Evolutionary conservation across 106 monocot species (phyloP), one percentile per base, ranked within the genome.

Genomic region (Apostasia ramifera): DNA sequence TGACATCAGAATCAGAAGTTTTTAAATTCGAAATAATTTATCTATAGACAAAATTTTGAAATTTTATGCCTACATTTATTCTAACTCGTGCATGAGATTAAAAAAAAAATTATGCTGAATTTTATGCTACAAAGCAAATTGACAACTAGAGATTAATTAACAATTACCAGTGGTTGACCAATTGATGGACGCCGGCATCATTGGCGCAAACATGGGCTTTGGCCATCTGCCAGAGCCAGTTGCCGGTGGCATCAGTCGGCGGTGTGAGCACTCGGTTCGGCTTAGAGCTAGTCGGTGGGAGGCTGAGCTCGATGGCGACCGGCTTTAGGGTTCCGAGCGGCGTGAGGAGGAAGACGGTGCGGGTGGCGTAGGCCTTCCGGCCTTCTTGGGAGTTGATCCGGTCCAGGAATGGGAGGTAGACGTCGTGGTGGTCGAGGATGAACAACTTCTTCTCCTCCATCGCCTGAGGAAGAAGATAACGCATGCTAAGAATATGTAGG

Each of bases 201-300:
- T 97, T 92, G 72, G 97, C 84, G 79, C 84, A 76, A 39, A 97
- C 97, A 55, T 97, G 97, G 44, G 92, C 89, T 85, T 97, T 97
- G 40, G 92, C 97, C 49, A 97, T 77, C 73, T 92, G 97, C 97
- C 97, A 97, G 40, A 90, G 76, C 97, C 97, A 97, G 59, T 70
- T 82, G 52, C 71, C 69, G 46, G 97, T 89, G 11, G 97, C 97
- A 67, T 92, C 89, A 14, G 72, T 56, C 2, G 92, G 89, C 1
- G 92, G 97, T 1, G 97, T 97, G 44, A 90, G 46, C 6, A 92
- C 97, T 2, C 86, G 82, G 62, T 79, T 86, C 26, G 76, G 66
- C 9, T 80, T 61, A 2, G 73, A 13, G 5, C 70, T 74, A 9
- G 59, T 68, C 26, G 73, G 61, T 1, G 97, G 97, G 11, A 92